Evolutionary conservation across 2,329 filamentous ascomycete genomes (phyloP).

Genomic region (Colletotrichum gloeosporioides): DNA sequence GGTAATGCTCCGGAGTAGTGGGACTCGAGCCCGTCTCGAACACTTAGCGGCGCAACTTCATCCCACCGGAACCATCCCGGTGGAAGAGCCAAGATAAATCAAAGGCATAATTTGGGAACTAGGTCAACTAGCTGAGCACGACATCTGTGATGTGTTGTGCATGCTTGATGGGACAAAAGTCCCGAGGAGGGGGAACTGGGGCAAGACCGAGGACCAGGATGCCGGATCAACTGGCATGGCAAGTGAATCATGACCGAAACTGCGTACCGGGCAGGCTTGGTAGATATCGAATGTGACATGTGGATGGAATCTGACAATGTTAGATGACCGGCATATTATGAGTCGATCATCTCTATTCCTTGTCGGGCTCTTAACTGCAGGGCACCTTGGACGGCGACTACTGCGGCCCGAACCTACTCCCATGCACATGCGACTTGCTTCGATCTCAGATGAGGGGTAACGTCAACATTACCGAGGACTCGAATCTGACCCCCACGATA

Average conservation of each 20-base stretch:
- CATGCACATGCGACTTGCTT: background rate
- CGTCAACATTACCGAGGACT: background rate
- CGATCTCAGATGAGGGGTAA: background rate
- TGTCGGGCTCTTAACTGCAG: background rate
- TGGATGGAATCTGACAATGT: background rate
- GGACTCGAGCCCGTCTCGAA: background rate
- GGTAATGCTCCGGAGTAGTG: background rate
- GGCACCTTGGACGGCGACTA: background rate
- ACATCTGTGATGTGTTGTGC: background rate
- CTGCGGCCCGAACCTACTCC: background rate
- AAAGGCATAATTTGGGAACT: background rate
- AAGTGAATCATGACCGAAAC: background rate
- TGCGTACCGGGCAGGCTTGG: background rate
- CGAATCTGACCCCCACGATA: background rate
- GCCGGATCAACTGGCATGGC: background rate
- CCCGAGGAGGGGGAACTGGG: background rate
- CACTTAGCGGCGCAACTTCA: background rate
- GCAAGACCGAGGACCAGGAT: background rate
- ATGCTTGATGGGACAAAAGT: background rate
- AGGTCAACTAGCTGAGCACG: background rate
- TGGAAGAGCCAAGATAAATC: background rate
- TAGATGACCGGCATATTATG: background rate
- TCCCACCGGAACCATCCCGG: background rate
- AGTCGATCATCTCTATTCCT: background rate
- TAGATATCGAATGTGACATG: background rate